These are phyloP conservation scores for Penicillium longicatenatum DNA, from an alignment of 495 filamentous ascomycete species.

Conservation along the genomic window DNA sequence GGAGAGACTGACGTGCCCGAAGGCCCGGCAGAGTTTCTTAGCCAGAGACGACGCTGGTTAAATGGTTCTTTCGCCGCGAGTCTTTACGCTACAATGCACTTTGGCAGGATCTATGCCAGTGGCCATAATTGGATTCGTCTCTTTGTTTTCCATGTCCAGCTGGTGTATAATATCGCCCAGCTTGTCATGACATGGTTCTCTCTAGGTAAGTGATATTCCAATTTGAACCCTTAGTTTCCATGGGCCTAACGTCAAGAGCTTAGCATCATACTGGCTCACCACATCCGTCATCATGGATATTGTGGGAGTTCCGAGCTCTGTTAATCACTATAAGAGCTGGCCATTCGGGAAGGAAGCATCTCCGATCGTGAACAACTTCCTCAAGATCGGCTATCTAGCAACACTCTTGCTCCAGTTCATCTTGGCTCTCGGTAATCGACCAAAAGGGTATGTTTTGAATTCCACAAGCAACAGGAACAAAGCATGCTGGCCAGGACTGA, in stretches of 20 bases:
- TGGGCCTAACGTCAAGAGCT: not conserved
- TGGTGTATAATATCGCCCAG: slow-evolving; percentile 87
- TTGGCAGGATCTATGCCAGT: slow-evolving; percentile 92
- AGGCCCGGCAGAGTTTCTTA: slow-evolving; percentile 88
- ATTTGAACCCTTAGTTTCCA: not conserved
- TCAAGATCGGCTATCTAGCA: slow-evolving; percentile 86
- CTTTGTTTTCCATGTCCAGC: slow-evolving; percentile 91
- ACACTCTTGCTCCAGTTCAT: slow-evolving; percentile 92
- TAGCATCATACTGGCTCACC: slow-evolving; percentile 87
- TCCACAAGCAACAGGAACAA: not conserved
- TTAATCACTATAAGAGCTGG: slow-evolving; percentile 48
- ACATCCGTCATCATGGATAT: slow-evolving; percentile 95
- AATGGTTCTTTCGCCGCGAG: slow-evolving; percentile 96
- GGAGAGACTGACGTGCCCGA: slow-evolving; percentile 96
- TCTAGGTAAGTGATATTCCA: slow-evolving; percentile 61
- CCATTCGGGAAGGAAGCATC: slow-evolving; percentile 82
- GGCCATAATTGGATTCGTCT: slow-evolving; percentile 91
- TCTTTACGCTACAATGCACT: slow-evolving; percentile 95
- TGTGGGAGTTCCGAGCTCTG: slow-evolving; percentile 66
- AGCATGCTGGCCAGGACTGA: not conserved
- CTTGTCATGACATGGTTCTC: slow-evolving; percentile 93
- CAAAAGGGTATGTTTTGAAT: slow-evolving; percentile 67
- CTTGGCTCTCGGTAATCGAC: slow-evolving; percentile 89
- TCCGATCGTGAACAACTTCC: slow-evolving; percentile 82
- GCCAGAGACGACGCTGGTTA: slow-evolving; percentile 90